Evolutionary conservation across 2,329 filamentous ascomycete genomes (phyloP), one percentile per base, ranked within the genome.

Genomic region (Coniochaeta sp.): DNA sequence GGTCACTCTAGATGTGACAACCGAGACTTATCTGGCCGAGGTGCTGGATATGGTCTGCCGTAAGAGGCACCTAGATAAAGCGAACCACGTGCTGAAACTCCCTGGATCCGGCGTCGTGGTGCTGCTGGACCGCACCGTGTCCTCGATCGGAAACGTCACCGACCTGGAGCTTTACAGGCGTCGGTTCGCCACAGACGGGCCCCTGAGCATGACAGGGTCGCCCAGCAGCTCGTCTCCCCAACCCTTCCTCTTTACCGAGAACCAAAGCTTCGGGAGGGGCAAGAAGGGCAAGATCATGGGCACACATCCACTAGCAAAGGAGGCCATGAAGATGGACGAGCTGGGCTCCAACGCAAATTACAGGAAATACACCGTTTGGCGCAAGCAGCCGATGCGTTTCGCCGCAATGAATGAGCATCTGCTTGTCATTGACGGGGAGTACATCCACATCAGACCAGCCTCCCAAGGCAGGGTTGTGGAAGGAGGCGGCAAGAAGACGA

Each of bases 321-420:
- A 85, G 64, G 74, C 77, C 16, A 68, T 79, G 54, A 80, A 80
- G 67, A 76, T 80, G 58, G 79, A 82, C 52, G 80, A 82, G 62
- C 69, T 79, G 48, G 76, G 73, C 56, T 71, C 71, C 33, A 74
- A 73, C 52, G 74, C 76, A 38, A 83, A 77, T 60, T 87, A 88
- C 70, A 86, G 88, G 62, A 86, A 85, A 59, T 94, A 90, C 68
- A 83, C 82, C 12, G 89, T 95, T 14, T 87, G 86, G 73, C 83
- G 89, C 56, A 89, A 91, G 67, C 87, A 91, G 67, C 85, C 87
- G 8, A 89, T 94, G 79, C 83, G 87, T 22, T 86, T 94, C 60
- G 84, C 88, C 38, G 84, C 82, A 4, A 80, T 86, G 61, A 87
- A 88, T 54, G 86, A 91, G 60, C 82, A 87, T 53, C 81, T 89